Base-by-base conservation (phyloP, 345 rosid species). In the Eucalyptus grandis region DNA sequence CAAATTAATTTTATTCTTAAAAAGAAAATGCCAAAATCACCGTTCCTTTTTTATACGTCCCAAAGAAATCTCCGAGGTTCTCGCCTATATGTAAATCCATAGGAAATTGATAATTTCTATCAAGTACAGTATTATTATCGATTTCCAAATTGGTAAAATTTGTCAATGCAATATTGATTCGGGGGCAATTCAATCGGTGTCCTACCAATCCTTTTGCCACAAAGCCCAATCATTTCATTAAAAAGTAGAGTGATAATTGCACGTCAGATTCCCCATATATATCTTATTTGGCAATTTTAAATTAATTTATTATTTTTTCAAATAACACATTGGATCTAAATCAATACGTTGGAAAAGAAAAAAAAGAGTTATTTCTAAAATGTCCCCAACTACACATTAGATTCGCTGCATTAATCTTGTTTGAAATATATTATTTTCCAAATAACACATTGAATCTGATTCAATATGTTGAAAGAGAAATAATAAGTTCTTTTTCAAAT, bases 221-320 rank as follows among this genome's bases (percentile, higher is more conserved):
- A 5, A 14, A 5, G 16, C 31, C 14, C 2, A 2, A 34, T 72
- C 4, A 72, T 37, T 72, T 34, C 82, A 72, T 34, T 34, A 5
- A 77, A 40, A 15, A 11, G 1, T 10, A 12, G 3, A 11, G 30
- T 24, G 26, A 60, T 60, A 13, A 27, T 60, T 27, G 4, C 16
- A 62, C 1, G 4, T 34, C 1, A 0, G 1, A 69, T 17, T 34
- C 2, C 0, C 5, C 22, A 9, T 1, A 9, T 17, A 9, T 34
- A 17, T 9, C 3, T 34, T 37, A 19, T 17, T 31, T 16, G 40
- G 43, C 0, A 17, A 1, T 3, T 34, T 10, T 34, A 17, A 2
- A 72, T 69, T 69, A 10, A 69, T 3, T 34, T 17, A 34, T 34
- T 1, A 9, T 24, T 72, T 31, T 56, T 24, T 1, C 30, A 56